Conservation (phyloP, 495 filamentous ascomycete species). For the Astrothelium subdiscretum region DNA sequence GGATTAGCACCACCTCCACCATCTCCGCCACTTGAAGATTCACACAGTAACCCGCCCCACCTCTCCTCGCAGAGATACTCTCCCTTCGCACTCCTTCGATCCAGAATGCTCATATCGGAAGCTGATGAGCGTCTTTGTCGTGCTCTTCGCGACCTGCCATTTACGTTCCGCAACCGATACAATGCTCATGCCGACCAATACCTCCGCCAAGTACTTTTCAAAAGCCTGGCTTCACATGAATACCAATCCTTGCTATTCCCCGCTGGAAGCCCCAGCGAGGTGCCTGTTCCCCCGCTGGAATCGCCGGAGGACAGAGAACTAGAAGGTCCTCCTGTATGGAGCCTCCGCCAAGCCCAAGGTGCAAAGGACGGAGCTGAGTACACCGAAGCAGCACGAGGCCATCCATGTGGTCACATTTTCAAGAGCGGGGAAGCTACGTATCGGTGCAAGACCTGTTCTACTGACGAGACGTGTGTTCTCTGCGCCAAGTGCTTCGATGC, state of each 20-base stretch:
- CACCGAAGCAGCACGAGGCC: conserved; percentile 80
- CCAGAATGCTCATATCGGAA: background rate
- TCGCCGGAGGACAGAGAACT: conserved; percentile 20
- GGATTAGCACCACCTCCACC: background rate
- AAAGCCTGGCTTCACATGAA: conserved; percentile 66
- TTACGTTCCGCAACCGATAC: conserved; percentile 59
- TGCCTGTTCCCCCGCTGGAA: conserved; percentile 33
- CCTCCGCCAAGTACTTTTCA: conserved; percentile 70
- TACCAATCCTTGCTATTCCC: conserved; percentile 72
- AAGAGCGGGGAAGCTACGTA: conserved; percentile 85
- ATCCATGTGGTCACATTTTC: conserved; percentile 96
- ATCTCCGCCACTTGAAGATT: background rate
- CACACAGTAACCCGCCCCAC: background rate
- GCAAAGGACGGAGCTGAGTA: conserved; percentile 89
- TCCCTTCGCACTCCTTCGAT: background rate
- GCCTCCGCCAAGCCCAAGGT: conserved; percentile 76
- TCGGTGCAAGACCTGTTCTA: conserved; percentile 83
- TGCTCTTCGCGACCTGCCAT: conserved; percentile 59
- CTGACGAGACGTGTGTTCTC: conserved; percentile 45
- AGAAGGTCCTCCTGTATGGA: conserved; percentile 36
- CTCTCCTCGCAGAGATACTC: background rate
- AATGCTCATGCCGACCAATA: conserved; percentile 52
- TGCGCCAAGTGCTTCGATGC: conserved; percentile 67
- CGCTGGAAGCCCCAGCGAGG: conserved; percentile 32
- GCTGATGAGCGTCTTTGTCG: conserved; percentile 40